Percentiles rank a stretch among this genome's conserved stretches.
Evolutionary conservation across 2,329 filamentous ascomycete species (phyloP).

Genomic region (Diplodia scrobiculata): DNA sequence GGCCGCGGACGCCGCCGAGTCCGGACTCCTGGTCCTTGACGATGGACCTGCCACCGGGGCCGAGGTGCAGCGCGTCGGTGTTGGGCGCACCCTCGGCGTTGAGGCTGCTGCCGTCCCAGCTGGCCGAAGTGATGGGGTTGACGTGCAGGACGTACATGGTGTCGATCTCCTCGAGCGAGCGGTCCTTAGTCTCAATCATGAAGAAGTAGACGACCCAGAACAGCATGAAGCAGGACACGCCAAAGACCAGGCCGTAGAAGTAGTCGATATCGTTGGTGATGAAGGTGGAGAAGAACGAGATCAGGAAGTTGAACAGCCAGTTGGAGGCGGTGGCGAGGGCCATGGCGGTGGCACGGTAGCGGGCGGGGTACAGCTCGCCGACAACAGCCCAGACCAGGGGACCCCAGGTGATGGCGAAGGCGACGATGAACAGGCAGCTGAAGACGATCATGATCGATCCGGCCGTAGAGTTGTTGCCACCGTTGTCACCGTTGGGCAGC

Average conservation of each 20-base stretch:
- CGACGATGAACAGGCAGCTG: conserved; percentile 68
- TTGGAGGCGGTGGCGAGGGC: conserved; percentile 48
- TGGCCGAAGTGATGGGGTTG: conserved; percentile 53
- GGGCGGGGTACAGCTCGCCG: conserved; percentile 65
- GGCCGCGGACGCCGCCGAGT: conserved; percentile 22
- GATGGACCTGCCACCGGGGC: conserved; percentile 41
- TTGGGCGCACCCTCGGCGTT: conserved; percentile 30
- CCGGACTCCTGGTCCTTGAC: conserved; percentile 41
- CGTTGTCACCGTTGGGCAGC: conserved; percentile 39
- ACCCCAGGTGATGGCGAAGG: conserved; percentile 70
- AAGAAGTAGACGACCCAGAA: conserved; percentile 74
- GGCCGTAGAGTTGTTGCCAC: conserved; percentile 45
- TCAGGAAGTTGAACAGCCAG: conserved; percentile 50
- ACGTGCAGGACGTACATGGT: conserved; percentile 68
- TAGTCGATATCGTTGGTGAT: conserved; percentile 73
- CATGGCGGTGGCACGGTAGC: conserved; percentile 47
- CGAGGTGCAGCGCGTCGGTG: conserved; percentile 36
- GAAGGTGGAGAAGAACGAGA: conserved; percentile 75
- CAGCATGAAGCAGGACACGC: conserved; percentile 67
- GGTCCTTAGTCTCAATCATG: conserved; percentile 71
- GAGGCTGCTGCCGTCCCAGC: conserved; percentile 22
- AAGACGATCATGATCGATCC: conserved; percentile 67
- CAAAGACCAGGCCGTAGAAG: conserved; percentile 75
- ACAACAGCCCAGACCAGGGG: conserved; percentile 71
- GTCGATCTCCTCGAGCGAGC: conserved; percentile 77